A percentile compares a stretch with the other conserved stretches of the same genome.
These are phyloP conservation scores for Blastobotrys ciferrii DNA, from an alignment of 1,139 yeast species.

Conservation along the genomic window DNA sequence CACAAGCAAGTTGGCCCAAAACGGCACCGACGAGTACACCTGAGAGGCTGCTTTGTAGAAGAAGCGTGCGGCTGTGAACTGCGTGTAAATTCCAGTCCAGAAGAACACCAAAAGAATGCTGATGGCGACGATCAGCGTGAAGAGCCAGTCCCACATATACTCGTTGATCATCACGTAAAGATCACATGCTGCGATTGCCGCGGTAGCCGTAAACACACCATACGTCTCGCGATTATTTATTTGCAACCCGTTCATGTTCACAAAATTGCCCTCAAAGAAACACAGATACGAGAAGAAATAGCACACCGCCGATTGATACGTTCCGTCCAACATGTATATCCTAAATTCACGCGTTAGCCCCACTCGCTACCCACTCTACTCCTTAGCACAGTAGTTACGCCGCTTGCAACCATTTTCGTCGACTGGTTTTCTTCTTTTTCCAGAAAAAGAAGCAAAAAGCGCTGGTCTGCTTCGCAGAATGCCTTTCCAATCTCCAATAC, in stretches of 20 bases:
- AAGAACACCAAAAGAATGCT: constrained; percentile 69
- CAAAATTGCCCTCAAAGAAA: constrained; percentile 56
- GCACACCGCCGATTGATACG: constrained; percentile 82
- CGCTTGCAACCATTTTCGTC: too few species aligned
- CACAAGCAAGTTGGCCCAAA: constrained; percentile 77
- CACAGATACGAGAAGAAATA: constrained; percentile 82
- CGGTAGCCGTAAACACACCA: constrained; percentile 77
- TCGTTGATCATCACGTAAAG: constrained; percentile 76
- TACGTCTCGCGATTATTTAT: constrained; percentile 81
- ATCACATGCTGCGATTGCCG: constrained; percentile 80
- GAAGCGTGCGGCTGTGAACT: constrained; percentile 57
- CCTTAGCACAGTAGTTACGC: too few species aligned
- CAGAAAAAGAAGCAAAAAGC: too few species aligned
- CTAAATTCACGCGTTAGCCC: constrained; percentile 15
- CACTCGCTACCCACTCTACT: not conserved
- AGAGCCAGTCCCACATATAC: constrained; percentile 92
- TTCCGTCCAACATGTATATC: constrained; percentile 77
- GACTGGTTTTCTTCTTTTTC: too few species aligned
- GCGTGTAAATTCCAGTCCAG: constrained; percentile 94
- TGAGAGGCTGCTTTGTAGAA: constrained; percentile 77
- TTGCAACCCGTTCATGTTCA: constrained; percentile 60
- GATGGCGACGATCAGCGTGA: constrained; percentile 58
- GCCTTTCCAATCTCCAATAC: too few species aligned
- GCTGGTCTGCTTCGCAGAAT: too few species aligned
- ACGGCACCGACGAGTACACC: constrained; percentile 66